A percentile compares a stretch with the other conserved stretches of the same genome.
These are phyloP conservation scores for Paragyromitra xinjiangensis DNA, from an alignment of 495 filamentous ascomycete species.

Conservation along the genomic window DNA sequence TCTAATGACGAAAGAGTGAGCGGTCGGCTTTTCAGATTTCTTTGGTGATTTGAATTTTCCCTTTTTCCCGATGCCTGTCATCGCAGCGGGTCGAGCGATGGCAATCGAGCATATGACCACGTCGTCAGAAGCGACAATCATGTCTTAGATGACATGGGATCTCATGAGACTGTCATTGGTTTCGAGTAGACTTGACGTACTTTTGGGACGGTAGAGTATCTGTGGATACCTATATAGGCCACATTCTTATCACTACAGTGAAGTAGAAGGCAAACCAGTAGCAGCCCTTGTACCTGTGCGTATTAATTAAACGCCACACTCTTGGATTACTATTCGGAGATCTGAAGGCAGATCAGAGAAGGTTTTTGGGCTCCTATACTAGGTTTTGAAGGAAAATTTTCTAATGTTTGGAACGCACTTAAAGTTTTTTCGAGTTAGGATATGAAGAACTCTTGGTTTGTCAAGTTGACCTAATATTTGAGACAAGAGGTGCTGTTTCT, in stretches of 20 bases:
- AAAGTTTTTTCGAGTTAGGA: background rate
- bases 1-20: background rate
- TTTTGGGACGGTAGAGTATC: too few relatives aligned
- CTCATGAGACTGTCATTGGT: background rate
- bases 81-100: background rate
- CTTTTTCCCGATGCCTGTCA: background rate
- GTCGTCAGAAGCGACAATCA: background rate
- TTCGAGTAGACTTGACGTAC: too few relatives aligned
- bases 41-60: background rate
- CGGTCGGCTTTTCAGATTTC: background rate
- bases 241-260: too few relatives aligned
- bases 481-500: slow-evolving; percentile 4
- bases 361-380: background rate
- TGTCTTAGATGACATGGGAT: background rate
- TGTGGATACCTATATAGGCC: too few relatives aligned
- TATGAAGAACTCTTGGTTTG: background rate
- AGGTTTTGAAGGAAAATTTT: background rate
- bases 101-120: background rate
- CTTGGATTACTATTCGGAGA: background rate
- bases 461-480: background rate
- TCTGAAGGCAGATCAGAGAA: background rate
- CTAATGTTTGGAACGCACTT: background rate
- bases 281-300: background rate
- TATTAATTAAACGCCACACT: background rate
- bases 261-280: background rate